Conservation (phyloP, 2,329 filamentous ascomycete species). For the Trichoderma simmonsii region DNA sequence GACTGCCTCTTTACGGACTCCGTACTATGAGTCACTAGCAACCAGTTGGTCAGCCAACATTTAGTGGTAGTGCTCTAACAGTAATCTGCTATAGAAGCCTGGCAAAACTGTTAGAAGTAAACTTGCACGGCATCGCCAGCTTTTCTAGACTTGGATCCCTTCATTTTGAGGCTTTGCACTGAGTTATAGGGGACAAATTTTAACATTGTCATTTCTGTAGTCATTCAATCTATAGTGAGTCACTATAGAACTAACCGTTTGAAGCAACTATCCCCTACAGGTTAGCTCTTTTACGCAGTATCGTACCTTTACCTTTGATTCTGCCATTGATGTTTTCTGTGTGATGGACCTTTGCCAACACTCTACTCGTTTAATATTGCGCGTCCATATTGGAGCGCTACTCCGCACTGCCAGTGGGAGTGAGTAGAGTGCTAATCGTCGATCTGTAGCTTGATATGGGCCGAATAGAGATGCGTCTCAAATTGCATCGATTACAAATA, state of each 20-base stretch:
- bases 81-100: rapidly evolving
- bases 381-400: not conserved
- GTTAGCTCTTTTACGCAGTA: not conserved
- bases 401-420: not conserved
- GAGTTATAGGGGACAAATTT: not conserved
- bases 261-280: not conserved
- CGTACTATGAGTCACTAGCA: conserved; percentile 3
- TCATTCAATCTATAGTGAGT: not conserved
- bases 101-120: not conserved
- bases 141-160: not conserved
- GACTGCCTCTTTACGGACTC: not conserved
- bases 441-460: not conserved
- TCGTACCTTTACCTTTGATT: not conserved
- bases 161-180: not conserved
- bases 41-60: not conserved
- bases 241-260: not conserved
- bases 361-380: not conserved
- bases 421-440: not conserved
- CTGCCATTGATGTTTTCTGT: not conserved
- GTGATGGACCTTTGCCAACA: not conserved
- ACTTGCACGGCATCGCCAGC: not conserved
- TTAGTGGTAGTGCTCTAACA: not conserved
- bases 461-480: not conserved
- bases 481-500: not conserved
- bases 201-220: not conserved